Conservation (phyloP, 345 rosid genomes). For the Physaria fendleri region DNA sequence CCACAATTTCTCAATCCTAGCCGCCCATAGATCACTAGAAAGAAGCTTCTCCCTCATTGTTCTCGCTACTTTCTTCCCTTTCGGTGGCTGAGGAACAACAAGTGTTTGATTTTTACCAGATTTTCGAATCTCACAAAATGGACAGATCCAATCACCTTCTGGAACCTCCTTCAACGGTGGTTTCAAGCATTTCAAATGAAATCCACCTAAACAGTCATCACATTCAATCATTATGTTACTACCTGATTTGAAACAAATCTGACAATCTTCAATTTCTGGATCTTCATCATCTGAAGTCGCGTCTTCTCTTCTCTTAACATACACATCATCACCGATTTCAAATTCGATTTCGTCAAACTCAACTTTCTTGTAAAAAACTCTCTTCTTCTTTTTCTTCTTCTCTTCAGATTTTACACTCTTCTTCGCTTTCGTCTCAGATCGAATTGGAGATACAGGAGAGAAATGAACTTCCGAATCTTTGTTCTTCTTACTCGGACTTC, state of each 20-base stretch:
- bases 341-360: constrained; percentile 67
- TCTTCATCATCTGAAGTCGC: constrained; percentile 59
- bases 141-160: constrained; percentile 86
- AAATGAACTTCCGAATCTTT: constrained; percentile 28
- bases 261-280: constrained; percentile 73
- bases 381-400: constrained; percentile 27
- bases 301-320: constrained; percentile 81
- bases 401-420: constrained; percentile 35
- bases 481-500: neutral
- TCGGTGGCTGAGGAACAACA: constrained; percentile 45
- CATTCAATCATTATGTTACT: constrained; percentile 74
- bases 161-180: constrained; percentile 76
- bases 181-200: constrained; percentile 83
- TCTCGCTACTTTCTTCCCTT: constrained; percentile 59
- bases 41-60: constrained; percentile 89
- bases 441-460: constrained; percentile 51
- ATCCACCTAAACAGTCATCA: constrained; percentile 83
- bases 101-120: constrained; percentile 36
- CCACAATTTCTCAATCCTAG: constrained; percentile 75
- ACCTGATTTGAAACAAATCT: constrained; percentile 65
- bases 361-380: constrained; percentile 63
- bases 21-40: constrained; percentile 80
- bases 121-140: constrained; percentile 55
- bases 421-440: constrained; percentile 33
- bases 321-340: constrained; percentile 71